Evolutionary conservation across 1,139 yeast species (phyloP).

Genomic region (Saccharomycopsis crataegensis): DNA sequence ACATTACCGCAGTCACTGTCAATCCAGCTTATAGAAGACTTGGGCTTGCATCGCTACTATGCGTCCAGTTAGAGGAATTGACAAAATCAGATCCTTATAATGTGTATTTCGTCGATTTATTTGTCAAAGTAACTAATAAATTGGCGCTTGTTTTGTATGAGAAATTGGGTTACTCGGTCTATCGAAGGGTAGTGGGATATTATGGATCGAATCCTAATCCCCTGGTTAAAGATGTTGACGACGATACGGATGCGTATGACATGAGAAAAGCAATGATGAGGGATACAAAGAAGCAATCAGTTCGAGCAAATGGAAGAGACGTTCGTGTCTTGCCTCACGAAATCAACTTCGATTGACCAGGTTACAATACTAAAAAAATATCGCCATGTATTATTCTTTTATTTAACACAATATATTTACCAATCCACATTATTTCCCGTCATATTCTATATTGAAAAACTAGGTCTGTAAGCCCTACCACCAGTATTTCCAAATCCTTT

Average conservation of each 20-base stretch:
- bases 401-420: background rate
- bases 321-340: conserved; percentile 59
- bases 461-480: background rate
- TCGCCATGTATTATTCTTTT: background rate
- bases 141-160: conserved; percentile 79
- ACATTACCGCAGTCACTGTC: conserved; percentile 93
- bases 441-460: background rate
- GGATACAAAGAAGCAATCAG: conserved; percentile 35
- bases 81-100: conserved; percentile 66
- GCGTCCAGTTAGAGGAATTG: conserved; percentile 62
- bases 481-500: background rate
- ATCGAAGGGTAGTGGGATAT: conserved; percentile 83
- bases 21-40: conserved; percentile 75
- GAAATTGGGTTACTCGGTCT: conserved; percentile 78
- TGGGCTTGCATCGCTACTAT: conserved; percentile 71
- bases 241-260: conserved; percentile 82
- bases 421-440: background rate
- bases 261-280: conserved; percentile 51
- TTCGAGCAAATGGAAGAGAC: conserved; percentile 51
- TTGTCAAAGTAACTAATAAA: conserved; percentile 77
- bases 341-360: conserved; percentile 33
- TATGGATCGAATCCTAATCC: conserved; percentile 52
- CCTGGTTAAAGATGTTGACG: conserved; percentile 31
- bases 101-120: conserved; percentile 81
- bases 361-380: background rate